Base-by-base conservation (phyloP, 2,329 filamentous ascomycete species). In the Fusarium papillatum region DNA sequence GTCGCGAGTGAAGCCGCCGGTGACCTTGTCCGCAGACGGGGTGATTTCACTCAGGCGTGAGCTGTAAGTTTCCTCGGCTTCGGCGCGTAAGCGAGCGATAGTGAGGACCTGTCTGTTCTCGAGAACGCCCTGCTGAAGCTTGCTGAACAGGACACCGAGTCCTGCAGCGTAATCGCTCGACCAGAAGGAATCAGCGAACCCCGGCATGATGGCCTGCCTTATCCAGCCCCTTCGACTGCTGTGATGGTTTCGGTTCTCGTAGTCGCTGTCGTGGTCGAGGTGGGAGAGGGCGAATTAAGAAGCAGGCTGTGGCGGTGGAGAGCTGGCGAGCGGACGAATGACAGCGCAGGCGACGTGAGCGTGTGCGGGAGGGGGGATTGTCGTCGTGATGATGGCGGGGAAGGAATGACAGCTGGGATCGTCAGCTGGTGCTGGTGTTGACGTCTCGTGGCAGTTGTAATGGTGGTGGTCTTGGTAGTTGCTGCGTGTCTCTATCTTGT, bases 121-220 rank as follows among this genome's bases (percentile, higher is more conserved):
- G 79, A 96, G 91, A 70, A 97, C 94, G 73, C 97, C 97, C 85
- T 99, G 97, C 85, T 98, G 96, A 68, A 99, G 93, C 89, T 99
- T 99, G 84, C 93, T 93, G 82, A 98, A 99, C 76, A 99, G 91
- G 76, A 98, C 95, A 67, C 96, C 96, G 77, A 99, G 91, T 74
- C 97, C 92, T 88, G 95, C 95, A 83, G 96, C 96, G 89, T 98
- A 98, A 90, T 99, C 97, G 83, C 92, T 92, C 74, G 97, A 98
- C 97, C 97, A 99, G 87, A 99, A 98, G 63, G 96, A 98, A 87
- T 96, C 95, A 79, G 95, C 93, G 86, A 99, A 98, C 81, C 95
- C 92, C 79, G 94, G 94, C 94, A 96, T 96, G 83, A 85, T 92
- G 77, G 76, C 69, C 76, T 75, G 73, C 78, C 78, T 80, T 78